phyloP scores from a whole-genome alignment of 2,329 filamentous ascomycete genomes.

The Cadophora sp. region DNA sequence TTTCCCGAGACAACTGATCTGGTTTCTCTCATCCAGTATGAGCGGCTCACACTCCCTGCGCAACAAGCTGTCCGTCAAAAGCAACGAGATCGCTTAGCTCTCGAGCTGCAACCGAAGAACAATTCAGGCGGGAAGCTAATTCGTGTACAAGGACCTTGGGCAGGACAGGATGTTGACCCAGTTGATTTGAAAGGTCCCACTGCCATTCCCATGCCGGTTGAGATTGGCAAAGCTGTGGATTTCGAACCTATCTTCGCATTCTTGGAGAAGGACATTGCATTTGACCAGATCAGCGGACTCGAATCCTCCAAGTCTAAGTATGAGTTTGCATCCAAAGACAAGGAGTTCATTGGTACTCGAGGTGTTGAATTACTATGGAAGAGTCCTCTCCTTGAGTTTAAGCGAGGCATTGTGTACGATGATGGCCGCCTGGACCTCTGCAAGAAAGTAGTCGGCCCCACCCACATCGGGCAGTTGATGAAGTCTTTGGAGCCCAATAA shows the following conservation, averaged over 20 bases:
- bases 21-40: neutral
- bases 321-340: neutral
- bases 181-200: slow-evolving; percentile 31
- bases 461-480: slow-evolving; percentile 57
- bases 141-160: slow-evolving; percentile 32
- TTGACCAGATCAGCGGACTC: neutral
- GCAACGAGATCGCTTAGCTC: neutral
- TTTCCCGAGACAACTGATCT: neutral
- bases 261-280: neutral
- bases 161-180: slow-evolving; percentile 31
- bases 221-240: slow-evolving; percentile 26
- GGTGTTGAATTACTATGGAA: neutral
- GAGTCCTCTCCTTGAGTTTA: neutral
- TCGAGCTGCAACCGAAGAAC: neutral
- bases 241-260: slow-evolving; percentile 1
- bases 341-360: neutral
- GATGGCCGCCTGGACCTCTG: slow-evolving; percentile 60
- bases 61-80: slow-evolving; percentile 1
- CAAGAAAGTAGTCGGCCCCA: slow-evolving; percentile 56
- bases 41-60: neutral
- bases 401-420: slow-evolving; percentile 49
- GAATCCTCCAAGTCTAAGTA: neutral
- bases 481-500: slow-evolving; percentile 53
- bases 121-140: slow-evolving; percentile 13
- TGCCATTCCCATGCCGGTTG: slow-evolving; percentile 34